Conservation (phyloP, 495 filamentous ascomycete species). For the Podospora didyma region DNA sequence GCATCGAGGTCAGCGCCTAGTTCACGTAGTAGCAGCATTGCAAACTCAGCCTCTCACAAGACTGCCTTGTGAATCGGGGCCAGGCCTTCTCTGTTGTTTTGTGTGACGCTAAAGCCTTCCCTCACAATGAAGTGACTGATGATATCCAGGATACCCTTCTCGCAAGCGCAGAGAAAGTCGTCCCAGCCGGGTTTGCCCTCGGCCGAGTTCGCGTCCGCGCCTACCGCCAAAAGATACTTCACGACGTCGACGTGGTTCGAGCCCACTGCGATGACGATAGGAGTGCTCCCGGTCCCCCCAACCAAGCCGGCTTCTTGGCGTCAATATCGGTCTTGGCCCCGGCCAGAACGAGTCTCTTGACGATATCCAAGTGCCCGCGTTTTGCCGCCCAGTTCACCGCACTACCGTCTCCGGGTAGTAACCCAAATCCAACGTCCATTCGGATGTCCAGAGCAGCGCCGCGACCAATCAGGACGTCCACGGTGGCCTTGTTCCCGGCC, state of each 20-base stretch:
- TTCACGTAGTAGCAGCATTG: no score
- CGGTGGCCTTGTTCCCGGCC: not conserved
- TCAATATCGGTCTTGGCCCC: not conserved
- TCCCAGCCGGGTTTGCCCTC: not conserved
- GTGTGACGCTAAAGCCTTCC: not conserved
- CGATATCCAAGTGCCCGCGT: not conserved
- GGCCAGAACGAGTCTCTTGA: not conserved
- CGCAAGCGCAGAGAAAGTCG: not conserved
- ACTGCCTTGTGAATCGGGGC: not conserved
- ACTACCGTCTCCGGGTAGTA: not conserved
- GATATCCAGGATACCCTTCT: not conserved
- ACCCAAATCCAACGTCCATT: not conserved
- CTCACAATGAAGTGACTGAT: not conserved
- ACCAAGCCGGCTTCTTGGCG: not conserved
- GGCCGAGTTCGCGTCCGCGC: not conserved
- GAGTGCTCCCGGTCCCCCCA: not conserved
- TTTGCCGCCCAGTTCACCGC: not conserved
- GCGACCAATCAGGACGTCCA: not conserved
- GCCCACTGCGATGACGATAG: not conserved
- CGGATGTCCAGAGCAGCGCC: not conserved
- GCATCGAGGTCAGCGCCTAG: no score
- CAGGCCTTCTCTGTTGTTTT: not conserved
- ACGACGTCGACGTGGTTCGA: not conserved
- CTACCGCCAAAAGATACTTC: not conserved
- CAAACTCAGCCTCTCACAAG: not conserved